Conservation (phyloP, 306 rosid species). For the Lathyrus aphaca region DNA sequence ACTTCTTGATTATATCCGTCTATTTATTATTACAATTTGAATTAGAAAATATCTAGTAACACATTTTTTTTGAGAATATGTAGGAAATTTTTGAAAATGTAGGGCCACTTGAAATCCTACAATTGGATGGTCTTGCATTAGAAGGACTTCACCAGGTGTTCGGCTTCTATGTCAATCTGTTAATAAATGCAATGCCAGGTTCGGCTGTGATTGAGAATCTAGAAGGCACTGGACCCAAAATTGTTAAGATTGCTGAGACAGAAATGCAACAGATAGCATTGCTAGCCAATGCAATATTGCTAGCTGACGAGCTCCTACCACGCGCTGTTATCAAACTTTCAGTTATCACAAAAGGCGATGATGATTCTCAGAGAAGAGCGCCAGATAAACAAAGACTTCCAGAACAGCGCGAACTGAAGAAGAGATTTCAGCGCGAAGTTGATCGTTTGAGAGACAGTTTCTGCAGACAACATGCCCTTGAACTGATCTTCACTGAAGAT, state of each 20-base stretch:
- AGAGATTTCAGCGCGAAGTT: constrained; percentile 71
- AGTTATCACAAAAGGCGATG: constrained; percentile 47
- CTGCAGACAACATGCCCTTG: constrained; percentile 85
- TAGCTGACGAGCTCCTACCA: constrained; percentile 84
- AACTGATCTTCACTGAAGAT: constrained; percentile 85
- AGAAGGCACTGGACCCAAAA: constrained; percentile 62
- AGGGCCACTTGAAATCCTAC: constrained; percentile 73
- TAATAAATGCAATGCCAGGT: constrained; percentile 77
- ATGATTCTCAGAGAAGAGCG: constrained; percentile 55
- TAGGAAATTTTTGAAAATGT: constrained; percentile 83
- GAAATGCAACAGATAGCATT: constrained; percentile 82
- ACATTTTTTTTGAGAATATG: constrained; percentile 34
- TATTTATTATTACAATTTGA: too few species aligned
- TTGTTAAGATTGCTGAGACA: constrained; percentile 80
- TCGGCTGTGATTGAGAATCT: constrained; percentile 68
- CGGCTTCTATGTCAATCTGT: constrained; percentile 64
- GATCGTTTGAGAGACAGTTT: constrained; percentile 82
- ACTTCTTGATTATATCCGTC: not conserved
- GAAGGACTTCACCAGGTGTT: constrained; percentile 77
- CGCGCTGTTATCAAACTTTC: constrained; percentile 74
- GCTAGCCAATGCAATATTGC: constrained; percentile 71
- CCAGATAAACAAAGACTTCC: constrained; percentile 60
- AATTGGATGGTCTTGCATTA: constrained; percentile 63
- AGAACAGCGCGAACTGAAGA: constrained; percentile 84
- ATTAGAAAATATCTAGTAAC: not conserved